Conservation (phyloP, 2,329 filamentous ascomycete species). For the Rasamsonia emersonii region DNA sequence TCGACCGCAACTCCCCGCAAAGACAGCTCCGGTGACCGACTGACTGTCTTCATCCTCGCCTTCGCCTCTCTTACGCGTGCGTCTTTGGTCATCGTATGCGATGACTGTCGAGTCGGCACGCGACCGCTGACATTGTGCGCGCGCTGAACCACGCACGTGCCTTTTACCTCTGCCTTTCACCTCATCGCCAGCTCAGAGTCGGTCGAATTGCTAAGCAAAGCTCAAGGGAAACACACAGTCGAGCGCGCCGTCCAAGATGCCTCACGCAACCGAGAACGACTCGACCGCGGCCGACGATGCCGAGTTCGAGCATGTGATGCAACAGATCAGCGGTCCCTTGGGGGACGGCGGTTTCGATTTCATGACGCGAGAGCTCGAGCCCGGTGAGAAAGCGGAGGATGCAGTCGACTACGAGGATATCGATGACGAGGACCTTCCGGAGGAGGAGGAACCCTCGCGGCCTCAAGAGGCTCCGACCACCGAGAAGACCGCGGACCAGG, state of each 20-base stretch:
- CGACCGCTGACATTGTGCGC: too few species aligned
- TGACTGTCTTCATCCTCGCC: too few species aligned
- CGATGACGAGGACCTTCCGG: slow-evolving; percentile 80
- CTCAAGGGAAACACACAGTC: too few species aligned
- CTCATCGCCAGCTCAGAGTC: too few species aligned
- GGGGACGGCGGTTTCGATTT: slow-evolving; percentile 23
- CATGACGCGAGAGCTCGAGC: slow-evolving; percentile 30
- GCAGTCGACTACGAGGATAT: slow-evolving; percentile 88
- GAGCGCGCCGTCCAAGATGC: slow-evolving; percentile 21
- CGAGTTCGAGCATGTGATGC: slow-evolving; percentile 35
- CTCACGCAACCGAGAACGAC: slow-evolving; percentile 27
- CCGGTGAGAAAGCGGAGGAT: slow-evolving; percentile 76
- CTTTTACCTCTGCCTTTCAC: too few species aligned
- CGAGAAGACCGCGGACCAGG: slow-evolving; percentile 28
- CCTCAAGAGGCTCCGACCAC: too few species aligned
- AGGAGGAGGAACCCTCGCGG: slow-evolving; percentile 47
- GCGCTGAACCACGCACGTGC: too few species aligned
- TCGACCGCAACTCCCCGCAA: too few species aligned
- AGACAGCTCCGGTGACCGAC: too few species aligned
- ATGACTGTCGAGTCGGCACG: too few species aligned
- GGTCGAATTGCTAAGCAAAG: background rate
- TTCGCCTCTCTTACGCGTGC: too few species aligned
- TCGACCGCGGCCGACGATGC: slow-evolving; percentile 24
- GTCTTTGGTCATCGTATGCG: too few species aligned
- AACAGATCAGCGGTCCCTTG: slow-evolving; percentile 30